These are phyloP conservation scores for Vitis amurensis DNA, from an alignment of 164 flowering plant genomes.

Conservation along the genomic window DNA sequence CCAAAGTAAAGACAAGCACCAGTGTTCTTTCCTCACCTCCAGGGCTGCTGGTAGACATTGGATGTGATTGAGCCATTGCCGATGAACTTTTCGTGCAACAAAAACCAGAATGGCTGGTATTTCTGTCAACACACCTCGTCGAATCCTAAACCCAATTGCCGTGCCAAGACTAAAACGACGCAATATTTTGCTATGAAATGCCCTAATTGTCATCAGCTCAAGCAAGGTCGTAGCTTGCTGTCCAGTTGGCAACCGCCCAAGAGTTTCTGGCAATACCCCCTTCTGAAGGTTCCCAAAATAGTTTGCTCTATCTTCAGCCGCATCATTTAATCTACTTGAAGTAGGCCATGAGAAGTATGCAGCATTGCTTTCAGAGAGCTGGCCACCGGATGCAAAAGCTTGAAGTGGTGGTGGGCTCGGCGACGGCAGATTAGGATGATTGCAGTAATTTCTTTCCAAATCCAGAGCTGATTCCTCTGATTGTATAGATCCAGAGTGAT, in stretches of 20 bases:
- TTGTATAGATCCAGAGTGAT: constrained; percentile 65
- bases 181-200: constrained; percentile 93
- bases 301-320: constrained; percentile 88
- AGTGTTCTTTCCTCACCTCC: constrained; percentile 43
- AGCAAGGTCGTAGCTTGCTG: constrained; percentile 89
- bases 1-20: background rate
- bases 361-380: constrained; percentile 79
- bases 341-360: constrained; percentile 97
- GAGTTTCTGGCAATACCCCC: constrained; percentile 76
- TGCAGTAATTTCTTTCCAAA: constrained; percentile 64
- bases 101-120: constrained; percentile 93
- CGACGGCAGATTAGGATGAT: constrained; percentile 45
- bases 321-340: constrained; percentile 65
- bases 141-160: constrained; percentile 86
- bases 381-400: constrained; percentile 69
- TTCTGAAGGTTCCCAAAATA: constrained; percentile 91
- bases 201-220: constrained; percentile 93
- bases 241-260: constrained; percentile 73
- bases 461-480: constrained; percentile 88
- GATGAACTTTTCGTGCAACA: constrained; percentile 86
- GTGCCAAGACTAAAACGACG: constrained; percentile 87
- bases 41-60: constrained; percentile 83
- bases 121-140: constrained; percentile 68
- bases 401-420: constrained; percentile 70
- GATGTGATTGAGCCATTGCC: constrained; percentile 75